Evolutionary conservation across 2,329 filamentous ascomycete species (phyloP), one percentile per base, ranked within the genome.

Genomic region (Beauveria pseudobassiana): DNA sequence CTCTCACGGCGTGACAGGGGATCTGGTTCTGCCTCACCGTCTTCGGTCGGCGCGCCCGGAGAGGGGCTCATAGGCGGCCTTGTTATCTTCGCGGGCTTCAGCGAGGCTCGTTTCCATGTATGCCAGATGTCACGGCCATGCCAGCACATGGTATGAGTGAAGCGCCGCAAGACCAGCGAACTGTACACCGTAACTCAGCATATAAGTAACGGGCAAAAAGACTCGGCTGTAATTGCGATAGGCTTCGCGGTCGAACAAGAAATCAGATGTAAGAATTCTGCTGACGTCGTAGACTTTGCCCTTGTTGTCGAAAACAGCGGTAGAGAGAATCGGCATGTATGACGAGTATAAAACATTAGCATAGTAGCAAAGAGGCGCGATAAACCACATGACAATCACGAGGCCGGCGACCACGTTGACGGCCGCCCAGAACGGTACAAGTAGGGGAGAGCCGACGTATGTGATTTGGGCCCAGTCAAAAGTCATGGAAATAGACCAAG

Each of bases 391-490:
- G 58, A 95, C 88, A 53, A 92, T 76, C 2, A 91, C 85, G 55
- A 95, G 78, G 5, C 90, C 91, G 62, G 87, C 89, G 30, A 95
- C 84, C 43, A 95, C 90, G 69, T 95, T 95, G 75, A 93, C 85
- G 9, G 90, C 88, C 46, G 90, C 88, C 90, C 91, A 92, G 73
- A 93, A 95, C 0, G 91, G 91, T 0, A 91, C 91, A 18, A 95
- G 80, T 7, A 96, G 78, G 0, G 89, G 91, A 4, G 90, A 95
- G 18, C 91, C 91, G 67, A 96, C 95, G 69, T 93, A 88, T 0
- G 91, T 91, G 64, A 96, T 87, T 70, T 96, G 91, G 0, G 90
- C 89, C 91, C 91, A 96, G 76, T 96, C 91, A 69, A 96, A 96
- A 0, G 91, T 96, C 68, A 96, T 72, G 0, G 91, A 64, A 96